Evolutionary conservation across 257 asterid genomes (phyloP), one percentile per base, ranked within the genome.

Genomic region (Forsythia suspensa): DNA sequence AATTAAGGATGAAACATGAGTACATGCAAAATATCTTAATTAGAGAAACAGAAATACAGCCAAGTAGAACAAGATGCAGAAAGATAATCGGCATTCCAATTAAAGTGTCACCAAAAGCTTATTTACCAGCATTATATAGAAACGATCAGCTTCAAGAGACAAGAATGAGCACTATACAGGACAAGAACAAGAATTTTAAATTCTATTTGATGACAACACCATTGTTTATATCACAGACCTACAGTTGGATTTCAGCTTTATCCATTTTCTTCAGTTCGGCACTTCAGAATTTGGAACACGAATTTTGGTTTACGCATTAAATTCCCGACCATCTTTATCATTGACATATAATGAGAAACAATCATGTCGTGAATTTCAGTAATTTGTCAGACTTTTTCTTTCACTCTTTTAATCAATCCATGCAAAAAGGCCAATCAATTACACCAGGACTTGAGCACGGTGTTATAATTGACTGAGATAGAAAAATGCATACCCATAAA

Each of bases 401-500:
- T 29, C 38, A 21, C 18, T 8, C 18, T 63, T 63, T 63, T 63
- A 29, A 63, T 59, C 40, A 63, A 34, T 63, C 70, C 70, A 2
- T 59, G 37, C 39, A 63, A 39, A 39, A 74, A 59, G 75, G 38
- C 29, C 71, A 73, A 74, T 16, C 55, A 75, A 48, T n/a, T 67
- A 43, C 61, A 61, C 40, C 21, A 13, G 20, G 57, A 73, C 46
- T 67, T 18, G 40, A 71, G 76, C 82, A 39, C 16, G 40, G 36
- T 41, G 70, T 24, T 5, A 65, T 38, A 20, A 77, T 74, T 9
- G 39, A 20, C 65, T 11, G 24, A 52, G 61, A 75, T 38, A 57
- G 67, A 74, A 71, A 39, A 80, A 70, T 15, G 11, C 76, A 42
- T 86, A 92, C 97, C 97, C 97, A 84, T 91, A 92, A 85, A 89